Evolutionary conservation across 495 filamentous ascomycete genomes (phyloP), one percentile per base, ranked within the genome.

Genomic region (Xylaria curta): DNA sequence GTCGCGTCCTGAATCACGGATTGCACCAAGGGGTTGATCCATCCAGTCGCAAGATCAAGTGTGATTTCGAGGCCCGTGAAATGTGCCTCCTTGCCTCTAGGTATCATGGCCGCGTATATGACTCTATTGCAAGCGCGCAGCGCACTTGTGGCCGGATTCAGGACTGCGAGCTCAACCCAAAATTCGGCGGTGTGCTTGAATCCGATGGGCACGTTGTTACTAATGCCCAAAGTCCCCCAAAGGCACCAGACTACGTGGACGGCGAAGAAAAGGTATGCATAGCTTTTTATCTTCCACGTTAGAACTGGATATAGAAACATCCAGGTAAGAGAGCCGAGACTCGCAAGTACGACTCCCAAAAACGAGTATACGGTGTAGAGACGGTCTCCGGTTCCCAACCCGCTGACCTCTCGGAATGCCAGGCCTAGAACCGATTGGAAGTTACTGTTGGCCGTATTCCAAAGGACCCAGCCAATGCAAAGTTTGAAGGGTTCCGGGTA

Each of bases 381-480:
- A 7, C 75, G 69, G 49, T 65, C 49, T 44, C 65, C 67, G 0
- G 42, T 69, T n/a, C 62, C 69, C 15, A 76, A 38, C 36, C 75
- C 75, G 33, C 73, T 76, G 3, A 76, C 75, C 51, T 76, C 70
- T 24, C 71, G 73, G 49, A 76, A 76, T 4, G 74, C 74, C 15
- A 71, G 28, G 51, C 44, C 40, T 12, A 76, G 63, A 1, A 76
- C 54, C 21, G 53, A 66, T n/a, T 73, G 56, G 47, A 71, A 73
- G 47, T 76, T 76, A 33, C 54, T 70, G 42, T 63, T 75, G 31
- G 69, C 65, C 51, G 73, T 76, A 44, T 76, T 76, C 75, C 75
- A 76, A 28, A 76, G 73, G 59, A 76, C 65, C 75, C 75, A 76
- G 53, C 74, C 75, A 53, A 76, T 75, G 74, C 75, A 76, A 26